Percentiles rank a stretch among this genome's conserved stretches.
These are phyloP conservation scores for Hyphopichia homilentoma DNA, from an alignment of 805 yeast species.

Conservation along the genomic window DNA sequence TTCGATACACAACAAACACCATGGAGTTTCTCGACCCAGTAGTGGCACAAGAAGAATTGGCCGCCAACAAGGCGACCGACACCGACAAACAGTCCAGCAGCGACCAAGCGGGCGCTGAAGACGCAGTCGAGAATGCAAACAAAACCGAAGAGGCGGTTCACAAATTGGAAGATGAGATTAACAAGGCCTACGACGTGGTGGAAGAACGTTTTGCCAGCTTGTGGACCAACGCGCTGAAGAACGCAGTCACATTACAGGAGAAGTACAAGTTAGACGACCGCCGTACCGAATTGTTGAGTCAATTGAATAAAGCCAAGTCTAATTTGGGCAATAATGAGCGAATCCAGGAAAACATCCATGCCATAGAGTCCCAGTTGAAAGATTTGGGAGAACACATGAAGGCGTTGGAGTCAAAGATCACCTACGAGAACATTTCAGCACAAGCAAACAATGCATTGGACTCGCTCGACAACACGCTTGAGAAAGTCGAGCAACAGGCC, in stretches of 20 bases:
- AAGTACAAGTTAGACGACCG: constrained; percentile 25
- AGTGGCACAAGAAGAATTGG: constrained; percentile 12
- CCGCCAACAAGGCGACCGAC: not conserved
- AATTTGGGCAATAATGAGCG: constrained; percentile 19
- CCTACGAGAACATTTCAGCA: constrained; percentile 18
- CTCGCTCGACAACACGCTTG: constrained; percentile 66
- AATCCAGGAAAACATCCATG: constrained; percentile 18
- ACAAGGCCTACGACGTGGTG: constrained; percentile 43
- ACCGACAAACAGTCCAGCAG: constrained; percentile 9
- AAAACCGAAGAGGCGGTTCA: constrained; percentile 53
- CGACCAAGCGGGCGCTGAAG: not conserved
- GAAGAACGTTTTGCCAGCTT: constrained; percentile 35
- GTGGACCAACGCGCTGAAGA: constrained; percentile 31
- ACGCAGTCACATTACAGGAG: constrained; percentile 27
- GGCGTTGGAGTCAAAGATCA: constrained; percentile 11
- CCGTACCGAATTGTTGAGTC: constrained; percentile 23
- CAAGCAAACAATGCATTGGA: constrained; percentile 60
- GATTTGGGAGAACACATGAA: constrained; percentile 8
- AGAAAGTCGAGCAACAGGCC: constrained; percentile 67
- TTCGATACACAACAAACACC: no score
- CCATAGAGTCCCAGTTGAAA: constrained; percentile 26
- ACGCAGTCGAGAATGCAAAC: constrained; percentile 18
- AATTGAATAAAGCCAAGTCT: constrained; percentile 24
- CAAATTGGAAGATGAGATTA: constrained; percentile 52
- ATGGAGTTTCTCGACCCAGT: constrained; percentile 36